phyloP scores from a whole-genome alignment of 148 eudicot genomes.

The Diospyros lotus region DNA sequence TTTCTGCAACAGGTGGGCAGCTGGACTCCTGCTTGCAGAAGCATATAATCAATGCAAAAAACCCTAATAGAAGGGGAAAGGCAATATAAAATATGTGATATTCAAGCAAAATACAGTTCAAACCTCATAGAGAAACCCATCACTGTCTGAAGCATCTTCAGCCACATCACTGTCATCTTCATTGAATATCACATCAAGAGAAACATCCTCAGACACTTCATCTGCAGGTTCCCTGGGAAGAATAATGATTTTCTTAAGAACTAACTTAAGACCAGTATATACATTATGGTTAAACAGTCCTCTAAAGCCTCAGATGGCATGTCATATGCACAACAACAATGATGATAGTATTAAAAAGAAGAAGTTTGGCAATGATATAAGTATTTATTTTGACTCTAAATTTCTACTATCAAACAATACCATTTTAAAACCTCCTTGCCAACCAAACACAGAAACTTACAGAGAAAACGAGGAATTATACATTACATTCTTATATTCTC shows the following conservation, averaged over 20 bases:
- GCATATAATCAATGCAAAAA: slow-evolving; percentile 14
- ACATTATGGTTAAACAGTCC: background rate
- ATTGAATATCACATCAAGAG: slow-evolving; percentile 59
- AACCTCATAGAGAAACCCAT: slow-evolving; percentile 93
- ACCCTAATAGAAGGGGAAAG: background rate
- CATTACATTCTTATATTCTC: too few relatives aligned
- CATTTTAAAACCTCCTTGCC: background rate
- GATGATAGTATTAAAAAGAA: background rate
- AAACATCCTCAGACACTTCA: slow-evolving; percentile 39
- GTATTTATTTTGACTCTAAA: background rate
- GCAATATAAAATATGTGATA: slow-evolving; percentile 5
- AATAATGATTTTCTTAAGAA: slow-evolving; percentile 10
- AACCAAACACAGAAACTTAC: background rate
- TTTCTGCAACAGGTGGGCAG: slow-evolving; percentile 27
- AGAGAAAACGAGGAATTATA: background rate
- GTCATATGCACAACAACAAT: slow-evolving; percentile 8
- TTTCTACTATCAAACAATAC: background rate
- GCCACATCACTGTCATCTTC: slow-evolving; percentile 48
- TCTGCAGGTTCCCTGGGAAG: slow-evolving; percentile 37
- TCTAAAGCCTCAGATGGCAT: background rate
- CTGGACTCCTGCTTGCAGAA: slow-evolving; percentile 45
- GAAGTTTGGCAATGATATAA: background rate
- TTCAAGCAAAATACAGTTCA: slow-evolving; percentile 8
- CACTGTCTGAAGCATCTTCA: slow-evolving; percentile 67
- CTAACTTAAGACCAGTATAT: background rate